Evolutionary conservation across 139 green algal genomes (phyloP).

Genomic region (Micromonas pusilla): DNA sequence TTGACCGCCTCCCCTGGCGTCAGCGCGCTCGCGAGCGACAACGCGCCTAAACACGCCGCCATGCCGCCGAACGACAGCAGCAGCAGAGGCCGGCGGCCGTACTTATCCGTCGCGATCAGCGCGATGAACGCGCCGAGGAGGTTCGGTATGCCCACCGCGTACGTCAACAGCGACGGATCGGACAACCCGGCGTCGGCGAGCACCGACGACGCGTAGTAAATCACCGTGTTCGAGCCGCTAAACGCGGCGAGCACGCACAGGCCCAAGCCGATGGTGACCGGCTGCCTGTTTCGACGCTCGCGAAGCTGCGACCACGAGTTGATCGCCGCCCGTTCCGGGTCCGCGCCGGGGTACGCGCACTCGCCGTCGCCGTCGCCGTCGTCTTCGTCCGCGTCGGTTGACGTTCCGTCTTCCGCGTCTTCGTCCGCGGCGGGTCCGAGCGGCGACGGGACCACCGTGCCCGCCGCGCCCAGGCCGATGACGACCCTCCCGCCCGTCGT

Average conservation of each 20-base stretch:
- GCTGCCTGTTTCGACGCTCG: background rate
- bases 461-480: background rate
- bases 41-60: constrained; percentile 1
- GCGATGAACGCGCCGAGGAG: constrained; percentile 7
- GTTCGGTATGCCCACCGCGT: constrained; percentile 23
- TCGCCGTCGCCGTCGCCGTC: background rate
- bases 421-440: background rate
- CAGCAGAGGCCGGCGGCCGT: constrained; percentile 19
- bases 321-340: background rate
- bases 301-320: background rate
- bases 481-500: background rate
- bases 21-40: background rate
- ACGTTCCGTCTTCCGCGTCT: background rate
- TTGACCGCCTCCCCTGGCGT: background rate
- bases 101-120: constrained; percentile 14
- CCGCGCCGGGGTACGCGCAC: background rate
- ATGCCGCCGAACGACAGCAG: constrained; percentile 17
- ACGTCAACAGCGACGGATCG: background rate
- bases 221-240: constrained; percentile 29
- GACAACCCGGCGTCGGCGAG: background rate
- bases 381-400: background rate
- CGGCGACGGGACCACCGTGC: background rate
- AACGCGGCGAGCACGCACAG: constrained; percentile 22
- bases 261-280: constrained; percentile 9
- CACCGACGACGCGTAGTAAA: constrained; percentile 32